Evolutionary conservation across 2,329 filamentous ascomycete genomes (phyloP).

Genomic region (Colletotrichum chlorophyti): DNA sequence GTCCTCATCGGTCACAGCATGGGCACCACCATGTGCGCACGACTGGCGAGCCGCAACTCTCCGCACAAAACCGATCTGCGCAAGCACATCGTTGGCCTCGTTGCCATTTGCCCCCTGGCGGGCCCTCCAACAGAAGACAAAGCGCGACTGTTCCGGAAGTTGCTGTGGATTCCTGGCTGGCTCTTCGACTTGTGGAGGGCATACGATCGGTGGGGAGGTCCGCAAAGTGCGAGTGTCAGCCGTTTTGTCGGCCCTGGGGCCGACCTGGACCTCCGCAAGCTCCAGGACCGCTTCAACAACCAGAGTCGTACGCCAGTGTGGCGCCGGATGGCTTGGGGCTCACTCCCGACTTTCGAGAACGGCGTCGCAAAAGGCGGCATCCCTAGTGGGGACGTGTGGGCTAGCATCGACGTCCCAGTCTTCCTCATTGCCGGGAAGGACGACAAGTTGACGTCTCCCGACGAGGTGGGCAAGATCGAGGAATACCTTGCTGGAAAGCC

Average conservation of each 20-base stretch:
- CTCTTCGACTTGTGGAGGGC: constrained; percentile 79
- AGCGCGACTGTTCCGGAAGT: constrained; percentile 54
- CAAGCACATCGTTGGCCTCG: constrained; percentile 73
- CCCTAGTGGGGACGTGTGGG: constrained; percentile 75
- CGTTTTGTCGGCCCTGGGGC: constrained; percentile 76
- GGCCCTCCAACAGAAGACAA: constrained; percentile 62
- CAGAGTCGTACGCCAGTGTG: constrained; percentile 86
- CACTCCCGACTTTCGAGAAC: constrained; percentile 65
- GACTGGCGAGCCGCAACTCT: constrained; percentile 63
- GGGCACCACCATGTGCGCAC: constrained; percentile 80
- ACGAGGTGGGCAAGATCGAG: constrained; percentile 73
- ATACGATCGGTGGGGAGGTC: constrained; percentile 82
- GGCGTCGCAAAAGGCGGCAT: constrained; percentile 67
- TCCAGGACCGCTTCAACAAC: constrained; percentile 79
- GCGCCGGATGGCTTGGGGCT: constrained; percentile 79
- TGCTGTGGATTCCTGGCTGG: constrained; percentile 73
- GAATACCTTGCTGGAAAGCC: constrained; percentile 24
- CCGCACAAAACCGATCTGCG: constrained; percentile 60
- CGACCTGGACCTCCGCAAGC: constrained; percentile 68
- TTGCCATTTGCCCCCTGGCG: constrained; percentile 82
- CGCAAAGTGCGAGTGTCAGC: constrained; percentile 77
- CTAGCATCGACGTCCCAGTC: constrained; percentile 73
- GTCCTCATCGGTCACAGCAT: constrained; percentile 89
- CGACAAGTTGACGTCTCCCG: constrained; percentile 77
- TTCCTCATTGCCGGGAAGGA: constrained; percentile 80